Percentiles rank a stretch among this genome's conserved stretches.
phyloP scores from a whole-genome alignment of 1,139 yeast species.

The Ogataea hybrid region DNA sequence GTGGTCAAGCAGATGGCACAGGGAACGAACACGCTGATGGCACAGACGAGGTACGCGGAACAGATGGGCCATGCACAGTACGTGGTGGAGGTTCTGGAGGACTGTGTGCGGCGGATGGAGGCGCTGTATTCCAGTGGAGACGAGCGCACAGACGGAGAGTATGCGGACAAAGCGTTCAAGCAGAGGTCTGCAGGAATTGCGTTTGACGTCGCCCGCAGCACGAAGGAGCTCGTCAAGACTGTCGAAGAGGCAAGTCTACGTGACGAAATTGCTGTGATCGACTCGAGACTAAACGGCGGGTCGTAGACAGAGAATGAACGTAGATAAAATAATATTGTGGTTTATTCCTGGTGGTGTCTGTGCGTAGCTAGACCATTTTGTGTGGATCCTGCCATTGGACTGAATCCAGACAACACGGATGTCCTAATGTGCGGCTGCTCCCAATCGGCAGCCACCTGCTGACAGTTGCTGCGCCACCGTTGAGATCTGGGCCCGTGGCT shows the following conservation, averaged over 20 bases:
- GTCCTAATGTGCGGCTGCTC: no score
- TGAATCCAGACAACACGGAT: no score
- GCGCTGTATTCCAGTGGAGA: constrained; percentile 40
- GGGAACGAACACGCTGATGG: constrained; percentile 87
- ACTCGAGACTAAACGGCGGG: constrained; percentile 26
- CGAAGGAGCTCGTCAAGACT: constrained; percentile 91
- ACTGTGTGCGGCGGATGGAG: constrained; percentile 80
- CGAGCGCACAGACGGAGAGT: constrained; percentile 52
- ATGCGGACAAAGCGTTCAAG: constrained; percentile 85
- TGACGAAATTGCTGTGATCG: constrained; percentile 42
- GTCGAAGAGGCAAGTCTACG: constrained; percentile 92
- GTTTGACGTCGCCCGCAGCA: constrained; percentile 93
- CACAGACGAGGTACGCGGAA: constrained; percentile 78
- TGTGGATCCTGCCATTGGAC: no score
- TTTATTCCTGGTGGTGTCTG: no score
- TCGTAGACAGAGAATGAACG: background rate
- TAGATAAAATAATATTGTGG: no score
- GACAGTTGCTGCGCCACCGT: background rate
- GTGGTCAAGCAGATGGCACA: constrained; percentile 87
- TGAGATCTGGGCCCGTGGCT: constrained; percentile 4
- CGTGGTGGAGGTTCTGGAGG: constrained; percentile 83
- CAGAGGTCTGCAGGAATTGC: constrained; percentile 95
- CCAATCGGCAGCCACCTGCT: background rate
- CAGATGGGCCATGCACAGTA: constrained; percentile 89
- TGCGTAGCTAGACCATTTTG: no score